These are phyloP conservation scores for Hibiscus mutabilis DNA, from an alignment of 345 rosid genomes.

Conservation along the genomic window DNA sequence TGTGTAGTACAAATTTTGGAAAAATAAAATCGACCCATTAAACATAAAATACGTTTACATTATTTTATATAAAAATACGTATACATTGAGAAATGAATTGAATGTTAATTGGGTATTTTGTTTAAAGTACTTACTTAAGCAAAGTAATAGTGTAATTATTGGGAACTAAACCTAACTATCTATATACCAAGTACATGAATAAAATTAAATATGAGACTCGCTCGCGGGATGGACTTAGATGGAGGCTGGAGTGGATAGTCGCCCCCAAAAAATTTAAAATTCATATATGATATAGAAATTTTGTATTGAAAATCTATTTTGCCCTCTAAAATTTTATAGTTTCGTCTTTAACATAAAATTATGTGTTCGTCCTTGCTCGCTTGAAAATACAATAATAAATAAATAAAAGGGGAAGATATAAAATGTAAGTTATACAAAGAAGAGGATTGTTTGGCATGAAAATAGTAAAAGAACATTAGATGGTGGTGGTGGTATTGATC, in stretches of 20 bases:
- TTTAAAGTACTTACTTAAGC: neutral
- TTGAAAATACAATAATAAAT: no score
- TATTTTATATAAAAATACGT: neutral
- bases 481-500: neutral
- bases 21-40: neutral
- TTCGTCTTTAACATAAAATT: no score
- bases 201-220: neutral
- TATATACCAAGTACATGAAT: neutral
- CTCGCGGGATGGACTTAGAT: no score
- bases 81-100: neutral
- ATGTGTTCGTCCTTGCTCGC: no score
- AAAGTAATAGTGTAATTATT: neutral
- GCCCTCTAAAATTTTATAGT: no score
- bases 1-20: neutral
- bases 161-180: neutral
- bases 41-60: neutral
- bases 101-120: neutral
- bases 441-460: neutral
- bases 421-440: neutral
- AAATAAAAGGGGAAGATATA: neutral
- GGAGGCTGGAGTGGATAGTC: no score
- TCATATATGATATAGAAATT: no score
- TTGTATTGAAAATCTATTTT: no score
- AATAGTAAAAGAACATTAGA: neutral
- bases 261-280: no score